Conservation (phyloP, 192 early-diverging fungal species). For the Phycomyces blakesleeanus region DNA sequence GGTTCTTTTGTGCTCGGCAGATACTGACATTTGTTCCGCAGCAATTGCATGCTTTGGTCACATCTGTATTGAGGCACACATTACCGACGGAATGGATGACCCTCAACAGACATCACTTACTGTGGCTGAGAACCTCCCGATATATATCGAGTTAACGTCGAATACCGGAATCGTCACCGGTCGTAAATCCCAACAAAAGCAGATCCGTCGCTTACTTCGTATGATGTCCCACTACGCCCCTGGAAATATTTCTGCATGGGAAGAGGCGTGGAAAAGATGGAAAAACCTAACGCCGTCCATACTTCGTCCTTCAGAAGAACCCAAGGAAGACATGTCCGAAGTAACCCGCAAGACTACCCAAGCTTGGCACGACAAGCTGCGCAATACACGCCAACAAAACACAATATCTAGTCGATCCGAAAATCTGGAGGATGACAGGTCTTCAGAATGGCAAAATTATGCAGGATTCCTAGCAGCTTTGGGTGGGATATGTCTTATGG, state of each 20-base stretch:
- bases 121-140: conserved; percentile 64
- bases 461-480: conserved; percentile 79
- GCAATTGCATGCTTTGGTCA: conserved; percentile 65
- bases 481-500: conserved; percentile 65
- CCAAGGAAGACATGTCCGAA: conserved; percentile 20
- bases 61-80: conserved; percentile 66
- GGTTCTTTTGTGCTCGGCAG: conserved; percentile 71
- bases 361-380: conserved; percentile 37
- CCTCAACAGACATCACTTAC: conserved; percentile 46
- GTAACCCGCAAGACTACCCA: conserved; percentile 31
- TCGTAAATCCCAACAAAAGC: conserved; percentile 74
- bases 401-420: conserved; percentile 12
- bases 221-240: conserved; percentile 62
- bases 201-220: conserved; percentile 65
- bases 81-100: conserved; percentile 57
- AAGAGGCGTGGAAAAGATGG: conserved; percentile 78
- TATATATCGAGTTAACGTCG: conserved; percentile 65
- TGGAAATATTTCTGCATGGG: conserved; percentile 79
- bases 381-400: conserved; percentile 24
- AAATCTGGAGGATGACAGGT: conserved; percentile 30
- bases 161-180: conserved; percentile 49
- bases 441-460: conserved; percentile 75
- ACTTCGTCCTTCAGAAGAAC: conserved; percentile 30
- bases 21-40: conserved; percentile 60
- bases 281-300: conserved; percentile 49